Base-by-base conservation (phyloP, 371 early-diverging fungal species). In the Mortierella sp. region DNA sequence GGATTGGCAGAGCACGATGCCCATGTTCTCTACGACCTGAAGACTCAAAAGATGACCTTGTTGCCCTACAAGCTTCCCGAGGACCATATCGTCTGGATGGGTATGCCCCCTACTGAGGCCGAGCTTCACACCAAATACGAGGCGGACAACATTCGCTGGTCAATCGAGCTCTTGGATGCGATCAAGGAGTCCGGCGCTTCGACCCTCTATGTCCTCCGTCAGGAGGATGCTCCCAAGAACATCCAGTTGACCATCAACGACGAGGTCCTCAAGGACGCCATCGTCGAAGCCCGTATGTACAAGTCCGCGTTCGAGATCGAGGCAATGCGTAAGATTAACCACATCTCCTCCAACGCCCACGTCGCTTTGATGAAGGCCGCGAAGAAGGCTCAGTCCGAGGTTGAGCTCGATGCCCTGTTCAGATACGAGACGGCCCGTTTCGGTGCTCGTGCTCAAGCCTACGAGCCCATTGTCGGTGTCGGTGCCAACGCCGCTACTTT, bases 61-160 rank as follows among this genome's bases (percentile, higher is more conserved):
- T 79, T 90, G 55, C 89, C 89, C 31, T 91, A 92, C 54, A 82
- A 84, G 50, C 81, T 91, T n/a, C 79, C 83, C 37, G 85, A 86
- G 50, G 95, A 92, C 54, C 88, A 90, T 59, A 90, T 90, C n/a
- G 87, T 95, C 64, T 95, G 95, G 95, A 86, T 90, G 80, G 95
- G 95, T 51, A 79, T 86, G 51, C 90, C 89, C 4, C 84, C 85
- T 31, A 65, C 87, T 19, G 63, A 86, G 7, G 79, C 83, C 8
- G 80, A 83, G 9, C 72, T 87, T 54, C 70, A 82, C 55, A 31
- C 62, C 3, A 79, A 83, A 28, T 90, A 89, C 72, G 89, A 87
- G 48, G 84, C 91, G 2, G 91, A 93, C 70, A 78, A 85, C 32
- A 90, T 89, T 15, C 60, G 82, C 50, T 90, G 86, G 70, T 82